Percentiles rank a stretch among this genome's conserved stretches.
Evolutionary conservation across 371 early-diverging fungal species (phyloP).

Genomic region (Syncephalastrum racemosum): DNA sequence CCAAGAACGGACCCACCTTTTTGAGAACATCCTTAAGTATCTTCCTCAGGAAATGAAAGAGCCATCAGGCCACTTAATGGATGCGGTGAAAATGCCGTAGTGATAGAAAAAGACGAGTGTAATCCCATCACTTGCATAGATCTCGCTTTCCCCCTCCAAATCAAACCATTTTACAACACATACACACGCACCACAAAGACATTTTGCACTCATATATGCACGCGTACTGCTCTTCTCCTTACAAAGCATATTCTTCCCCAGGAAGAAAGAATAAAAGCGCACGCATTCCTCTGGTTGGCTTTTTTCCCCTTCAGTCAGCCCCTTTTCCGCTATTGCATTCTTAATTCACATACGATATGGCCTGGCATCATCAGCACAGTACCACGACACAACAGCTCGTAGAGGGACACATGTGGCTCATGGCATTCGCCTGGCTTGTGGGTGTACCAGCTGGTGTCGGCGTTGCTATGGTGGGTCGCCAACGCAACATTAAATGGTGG

Average conservation of each 20-base stretch:
- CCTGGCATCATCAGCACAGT: background rate
- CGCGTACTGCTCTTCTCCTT: background rate
- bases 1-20: slow-evolving; percentile 62
- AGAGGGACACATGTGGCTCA: slow-evolving; percentile 25
- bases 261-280: no score
- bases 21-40: slow-evolving; percentile 68
- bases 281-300: slow-evolving; percentile 1
- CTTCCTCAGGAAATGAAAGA: slow-evolving; percentile 84
- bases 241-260: no score
- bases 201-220: background rate
- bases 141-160: background rate
- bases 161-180: slow-evolving; percentile 4
- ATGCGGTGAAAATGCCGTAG: slow-evolving; percentile 59
- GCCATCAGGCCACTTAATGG: slow-evolving; percentile 72
- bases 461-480: slow-evolving; percentile 30
- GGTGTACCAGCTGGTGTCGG: slow-evolving; percentile 33
- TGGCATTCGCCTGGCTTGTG: slow-evolving; percentile 35
- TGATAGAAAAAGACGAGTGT: no score
- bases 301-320: slow-evolving; percentile 4
- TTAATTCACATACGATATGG: slow-evolving; percentile 1
- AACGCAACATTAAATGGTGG: slow-evolving; percentile 28
- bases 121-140: no score
- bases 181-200: background rate
- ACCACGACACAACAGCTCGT: slow-evolving; percentile 16
- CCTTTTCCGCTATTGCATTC: slow-evolving; percentile 6